Conservation (phyloP, 2,329 filamentous ascomycete genomes). For the Colletotrichum magnum region DNA sequence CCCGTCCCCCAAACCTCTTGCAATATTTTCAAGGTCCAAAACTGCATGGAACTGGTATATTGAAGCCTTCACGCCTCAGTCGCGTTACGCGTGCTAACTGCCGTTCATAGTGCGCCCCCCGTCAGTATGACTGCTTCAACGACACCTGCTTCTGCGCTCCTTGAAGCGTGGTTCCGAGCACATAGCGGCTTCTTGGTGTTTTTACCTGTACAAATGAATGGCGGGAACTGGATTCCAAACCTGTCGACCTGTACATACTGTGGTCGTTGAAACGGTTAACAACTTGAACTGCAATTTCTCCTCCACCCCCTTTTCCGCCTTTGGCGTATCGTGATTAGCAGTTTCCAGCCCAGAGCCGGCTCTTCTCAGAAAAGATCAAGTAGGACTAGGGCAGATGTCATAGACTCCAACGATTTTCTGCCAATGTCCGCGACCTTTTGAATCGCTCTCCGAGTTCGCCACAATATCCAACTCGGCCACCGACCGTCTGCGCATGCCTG, state of each 20-base stretch:
- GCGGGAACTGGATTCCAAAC: background rate
- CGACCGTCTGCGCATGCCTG: conserved; percentile 45
- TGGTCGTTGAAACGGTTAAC: background rate
- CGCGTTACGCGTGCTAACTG: background rate
- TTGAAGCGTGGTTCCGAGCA: background rate
- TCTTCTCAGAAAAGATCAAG: conserved; percentile 24
- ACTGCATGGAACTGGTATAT: background rate
- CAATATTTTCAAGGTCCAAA: background rate
- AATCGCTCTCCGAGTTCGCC: conserved; percentile 68
- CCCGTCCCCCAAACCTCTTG: conserved; percentile 19
- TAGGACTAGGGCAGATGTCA: conserved; percentile 32
- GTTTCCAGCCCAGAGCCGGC: conserved; percentile 13
- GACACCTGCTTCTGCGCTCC: conserved; percentile 9
- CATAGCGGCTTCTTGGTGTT: background rate
- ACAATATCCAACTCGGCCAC: conserved; percentile 68
- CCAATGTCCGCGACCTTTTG: conserved; percentile 55
- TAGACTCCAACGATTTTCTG: conserved; percentile 27
- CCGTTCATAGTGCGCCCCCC: conserved; percentile 3
- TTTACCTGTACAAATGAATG: background rate
- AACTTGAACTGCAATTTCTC: background rate
- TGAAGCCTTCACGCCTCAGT: background rate
- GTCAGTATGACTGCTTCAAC: conserved; percentile 17
- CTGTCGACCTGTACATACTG: background rate
- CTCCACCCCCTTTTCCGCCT: no score
- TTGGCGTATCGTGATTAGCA: background rate